Percentiles rank a stretch among this genome's conserved stretches.
Conservation (phyloP, 2,329 filamentous ascomycete genomes). For the Ceratocystis ficicola region DNA sequence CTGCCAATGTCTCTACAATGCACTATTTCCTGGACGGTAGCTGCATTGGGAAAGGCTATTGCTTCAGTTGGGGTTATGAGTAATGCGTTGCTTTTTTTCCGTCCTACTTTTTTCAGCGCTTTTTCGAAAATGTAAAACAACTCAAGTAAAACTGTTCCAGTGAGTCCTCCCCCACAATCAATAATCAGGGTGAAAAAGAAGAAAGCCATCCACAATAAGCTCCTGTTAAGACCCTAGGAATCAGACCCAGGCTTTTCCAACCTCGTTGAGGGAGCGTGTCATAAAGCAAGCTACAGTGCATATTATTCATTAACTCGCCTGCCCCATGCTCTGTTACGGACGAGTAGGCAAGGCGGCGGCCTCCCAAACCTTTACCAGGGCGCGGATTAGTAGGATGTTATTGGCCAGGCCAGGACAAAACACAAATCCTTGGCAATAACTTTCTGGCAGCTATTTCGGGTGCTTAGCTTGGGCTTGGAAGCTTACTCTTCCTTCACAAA, state of each 20-base stretch:
- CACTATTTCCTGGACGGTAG: not conserved
- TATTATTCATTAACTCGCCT: too few relatives aligned
- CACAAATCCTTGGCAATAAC: not conserved
- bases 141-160: not conserved
- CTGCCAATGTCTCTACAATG: not conserved
- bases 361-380: not conserved
- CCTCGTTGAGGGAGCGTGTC: too few relatives aligned
- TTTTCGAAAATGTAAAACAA: too few relatives aligned
- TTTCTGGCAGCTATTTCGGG: too few relatives aligned
- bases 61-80: not conserved
- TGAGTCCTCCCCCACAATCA: not conserved
- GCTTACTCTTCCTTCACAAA: constrained; percentile 12
- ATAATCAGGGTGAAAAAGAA: not conserved
- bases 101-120: too few relatives aligned
- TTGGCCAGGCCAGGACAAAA: not conserved
- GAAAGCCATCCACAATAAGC: not conserved
- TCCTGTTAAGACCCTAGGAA: not conserved
- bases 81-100: too few relatives aligned
- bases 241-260: too few relatives aligned
- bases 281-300: too few relatives aligned
- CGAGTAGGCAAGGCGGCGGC: not conserved
- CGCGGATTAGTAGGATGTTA: not conserved
- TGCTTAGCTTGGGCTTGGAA: not conserved
- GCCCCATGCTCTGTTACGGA: not conserved
- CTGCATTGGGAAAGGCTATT: not conserved